Percentiles rank a stretch among this genome's conserved stretches.
These are phyloP conservation scores for Trametes maxima DNA, from an alignment of 768 basidiomycete genomes.

Conservation along the genomic window DNA sequence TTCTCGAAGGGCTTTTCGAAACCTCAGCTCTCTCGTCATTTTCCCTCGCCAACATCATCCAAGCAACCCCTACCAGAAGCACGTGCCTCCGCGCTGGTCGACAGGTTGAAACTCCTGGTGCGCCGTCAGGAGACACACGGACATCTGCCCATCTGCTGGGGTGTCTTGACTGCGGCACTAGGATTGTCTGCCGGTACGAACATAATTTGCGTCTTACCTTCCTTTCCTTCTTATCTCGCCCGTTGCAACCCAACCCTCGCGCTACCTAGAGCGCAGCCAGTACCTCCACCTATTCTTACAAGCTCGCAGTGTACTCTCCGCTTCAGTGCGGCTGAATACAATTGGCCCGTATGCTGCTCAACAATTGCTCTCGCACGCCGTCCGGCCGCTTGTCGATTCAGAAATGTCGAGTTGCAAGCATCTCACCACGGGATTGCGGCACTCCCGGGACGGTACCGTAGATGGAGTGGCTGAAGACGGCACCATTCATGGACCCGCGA, in stretches of 20 bases:
- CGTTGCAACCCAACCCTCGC: background rate
- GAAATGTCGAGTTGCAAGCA: slow-evolving; percentile 49
- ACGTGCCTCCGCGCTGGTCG: slow-evolving; percentile 47
- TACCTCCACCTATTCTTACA: slow-evolving; percentile 94
- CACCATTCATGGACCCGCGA: slow-evolving; percentile 63
- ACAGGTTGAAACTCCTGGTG: slow-evolving; percentile 67
- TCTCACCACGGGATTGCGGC: slow-evolving; percentile 50
- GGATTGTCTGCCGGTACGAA: slow-evolving; percentile 68
- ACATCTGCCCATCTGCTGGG: slow-evolving; percentile 93
- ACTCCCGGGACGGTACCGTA: background rate
- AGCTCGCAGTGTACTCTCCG: slow-evolving; percentile 85
- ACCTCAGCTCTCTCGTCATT: slow-evolving; percentile 40
- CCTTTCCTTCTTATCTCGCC: background rate
- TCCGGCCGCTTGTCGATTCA: slow-evolving; percentile 64
- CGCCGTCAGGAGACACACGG: slow-evolving; percentile 69
- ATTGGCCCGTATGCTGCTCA: slow-evolving; percentile 94
- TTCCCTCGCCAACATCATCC: background rate
- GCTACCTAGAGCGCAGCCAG: slow-evolving; percentile 67
- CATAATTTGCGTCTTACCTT: background rate
- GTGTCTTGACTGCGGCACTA: slow-evolving; percentile 76
- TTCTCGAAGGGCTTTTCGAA: slow-evolving; percentile 79
- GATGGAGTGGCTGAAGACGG: slow-evolving; percentile 16
- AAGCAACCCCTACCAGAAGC: slow-evolving; percentile 30
- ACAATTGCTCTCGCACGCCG: slow-evolving; percentile 76
- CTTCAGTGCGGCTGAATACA: slow-evolving; percentile 87